Base-by-base conservation (phyloP, 2,329 filamentous ascomycete genomes). In the Epichloe brachyelytri region DNA sequence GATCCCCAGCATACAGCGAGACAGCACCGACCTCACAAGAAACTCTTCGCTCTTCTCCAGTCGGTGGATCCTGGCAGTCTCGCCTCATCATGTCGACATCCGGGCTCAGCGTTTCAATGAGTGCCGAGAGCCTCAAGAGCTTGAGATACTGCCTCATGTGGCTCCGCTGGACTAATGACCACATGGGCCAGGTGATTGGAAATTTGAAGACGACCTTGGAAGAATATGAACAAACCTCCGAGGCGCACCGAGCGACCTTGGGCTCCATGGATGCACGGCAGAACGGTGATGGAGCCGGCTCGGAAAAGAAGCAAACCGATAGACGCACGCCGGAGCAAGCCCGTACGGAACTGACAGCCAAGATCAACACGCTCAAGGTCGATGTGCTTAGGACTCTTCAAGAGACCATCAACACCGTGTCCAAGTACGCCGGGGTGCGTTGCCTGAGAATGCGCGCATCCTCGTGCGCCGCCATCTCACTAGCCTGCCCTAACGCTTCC, bases 81-180 rank as follows among this genome's bases (percentile, higher is more conserved):
- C 82, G 89, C 14, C 73, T 96, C 17, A 86, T 95, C 57, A 86
- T 95, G 64, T 90, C 88, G 5, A 96, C 91, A 0, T 95, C 89
- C 0, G 91, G 89, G 0, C 76, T 97, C 1, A 89, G 89, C 56
- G 84, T 95, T 15, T 89, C 93, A 1, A 88, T 98, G 77, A 94
- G 86, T 60, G 85, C 94, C 17, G 85, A 93, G 61, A 95, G 88
- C 20, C 71, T 96, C 8, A 80, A 83, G 48, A 93, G 85, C 54
- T 71, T 98, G 41, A 88, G 87, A 59, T 91, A 88, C 60, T 96
- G 90, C 56, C 71, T 97, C 2, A 77, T 78, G 22, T 86, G 89
- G 76, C 72, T 97, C 45, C 79, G 83, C 26, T 85, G 83, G 76
- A 88, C 88, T 2, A 95, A 95, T 54, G 82, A 80, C 6, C 86